Conservation (phyloP, 2,329 filamentous ascomycete genomes). For the Alternaria hordeiaustralica region DNA sequence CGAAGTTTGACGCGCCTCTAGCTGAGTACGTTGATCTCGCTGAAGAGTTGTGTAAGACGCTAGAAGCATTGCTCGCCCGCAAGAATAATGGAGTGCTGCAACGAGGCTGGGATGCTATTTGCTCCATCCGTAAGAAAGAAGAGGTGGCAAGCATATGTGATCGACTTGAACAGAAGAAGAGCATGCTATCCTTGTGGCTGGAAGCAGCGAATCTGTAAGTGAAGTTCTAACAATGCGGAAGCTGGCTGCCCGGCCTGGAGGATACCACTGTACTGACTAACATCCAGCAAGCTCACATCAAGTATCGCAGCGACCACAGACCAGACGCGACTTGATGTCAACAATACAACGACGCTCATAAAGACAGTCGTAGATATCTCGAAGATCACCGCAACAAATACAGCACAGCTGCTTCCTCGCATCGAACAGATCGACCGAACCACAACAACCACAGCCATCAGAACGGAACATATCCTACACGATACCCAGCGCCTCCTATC, state of each 20-base stretch:
- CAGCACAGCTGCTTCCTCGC: neutral
- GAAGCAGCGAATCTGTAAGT: neutral
- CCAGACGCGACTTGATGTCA: neutral
- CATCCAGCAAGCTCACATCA: neutral
- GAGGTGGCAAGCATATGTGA: neutral
- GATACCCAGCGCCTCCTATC: neutral
- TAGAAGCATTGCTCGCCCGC: accelerated
- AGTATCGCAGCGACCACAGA: neutral
- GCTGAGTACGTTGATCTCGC: neutral
- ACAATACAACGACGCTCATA: neutral
- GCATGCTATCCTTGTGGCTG: neutral
- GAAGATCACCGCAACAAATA: accelerated
- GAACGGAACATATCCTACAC: neutral
- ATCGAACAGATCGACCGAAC: neutral
- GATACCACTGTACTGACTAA: neutral
- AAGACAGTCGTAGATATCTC: neutral
- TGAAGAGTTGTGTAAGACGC: neutral
- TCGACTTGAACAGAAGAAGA: neutral
- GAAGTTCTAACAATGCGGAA: accelerated
- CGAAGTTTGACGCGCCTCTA: neutral
- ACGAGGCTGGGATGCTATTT: neutral
- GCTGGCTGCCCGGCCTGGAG: accelerated
- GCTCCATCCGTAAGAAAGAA: neutral
- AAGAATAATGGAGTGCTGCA: neutral
- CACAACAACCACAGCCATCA: accelerated